Evolutionary conservation across 805 yeast genomes (phyloP), one percentile per base, ranked within the genome.

Genomic region (Candida silvatica): DNA sequence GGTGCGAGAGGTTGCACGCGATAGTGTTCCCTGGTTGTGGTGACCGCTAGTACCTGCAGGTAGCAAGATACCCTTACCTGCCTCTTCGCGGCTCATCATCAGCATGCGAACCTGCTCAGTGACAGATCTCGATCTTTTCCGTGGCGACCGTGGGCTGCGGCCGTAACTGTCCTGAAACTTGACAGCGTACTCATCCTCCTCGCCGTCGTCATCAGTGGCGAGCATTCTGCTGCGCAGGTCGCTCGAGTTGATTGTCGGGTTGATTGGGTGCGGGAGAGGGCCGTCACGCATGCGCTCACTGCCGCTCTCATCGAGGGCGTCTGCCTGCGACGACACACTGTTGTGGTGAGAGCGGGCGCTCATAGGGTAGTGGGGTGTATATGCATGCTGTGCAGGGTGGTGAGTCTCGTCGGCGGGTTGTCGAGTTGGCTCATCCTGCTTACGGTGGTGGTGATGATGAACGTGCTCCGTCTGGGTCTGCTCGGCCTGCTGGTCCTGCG

Each of bases 51-150:
- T 41, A 11, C 29, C 27, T 18, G 30, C 42, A 6, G 46, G 42
- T 32, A 51, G 39, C 27, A 55, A 45, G 27, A 59, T 59, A 8
- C 65, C 59, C n/a, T 54, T 45, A 5, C 41, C 29, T 4, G 53
- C 30, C 6, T 48, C 52, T 9, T 56, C 66, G 38, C 47, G 61
- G 14, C 59, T 59, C 35, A 52, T 50, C 14, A 59, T 58, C 27
- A 58, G 50, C 14, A 57, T 51, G 45, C 53, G 62, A 23, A 62
- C 55, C 36, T 65, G 71, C 23, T 67, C 74, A 32, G 68, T 56
- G 37, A 67, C 53, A 1, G 71, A 62, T 16, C 57, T 58, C 0
- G 69, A 49, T 39, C 69, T 53, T 0, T 45, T 27, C 25, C 45
- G 45, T 2, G 50, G 29, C 7, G 29, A 24, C 16, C 18, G 15